phyloP scores from a whole-genome alignment of 345 rosid species.

The Hirschfeldia incana region DNA sequence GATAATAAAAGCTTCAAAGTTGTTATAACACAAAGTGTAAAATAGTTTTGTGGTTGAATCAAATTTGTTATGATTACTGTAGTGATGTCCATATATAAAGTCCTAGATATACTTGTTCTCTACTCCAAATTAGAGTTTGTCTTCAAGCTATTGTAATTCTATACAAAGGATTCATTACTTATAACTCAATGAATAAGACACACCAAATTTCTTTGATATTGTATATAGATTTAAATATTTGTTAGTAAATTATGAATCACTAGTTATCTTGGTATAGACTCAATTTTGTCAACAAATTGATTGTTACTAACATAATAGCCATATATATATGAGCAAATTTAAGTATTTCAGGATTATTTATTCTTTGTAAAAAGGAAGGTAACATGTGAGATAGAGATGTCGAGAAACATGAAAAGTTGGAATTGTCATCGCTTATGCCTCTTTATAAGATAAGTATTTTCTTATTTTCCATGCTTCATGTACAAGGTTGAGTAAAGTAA shows the following conservation, averaged over 20 bases:
- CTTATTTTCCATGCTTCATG: not conserved
- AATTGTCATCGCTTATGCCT: no score
- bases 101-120: no score
- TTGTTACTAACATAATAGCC: not conserved
- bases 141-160: no score
- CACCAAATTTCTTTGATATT: not conserved
- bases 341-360: not conserved
- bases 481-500: no score
- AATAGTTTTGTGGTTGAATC: not conserved
- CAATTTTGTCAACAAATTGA: not conserved
- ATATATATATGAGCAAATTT: not conserved
- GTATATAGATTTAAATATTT: no score
- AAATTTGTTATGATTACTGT: no score
- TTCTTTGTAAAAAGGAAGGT: not conserved
- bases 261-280: not conserved
- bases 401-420: not conserved
- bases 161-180: no score
- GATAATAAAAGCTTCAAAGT: not conserved
- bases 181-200: no score
- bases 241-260: not conserved
- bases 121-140: no score
- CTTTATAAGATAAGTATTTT: not conserved
- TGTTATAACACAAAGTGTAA: not conserved
- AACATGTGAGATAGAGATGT: not conserved
- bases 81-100: no score